These are phyloP conservation scores for Aspergillus quadrilineatus DNA, from an alignment of 2,329 filamentous ascomycete species.

Conservation along the genomic window DNA sequence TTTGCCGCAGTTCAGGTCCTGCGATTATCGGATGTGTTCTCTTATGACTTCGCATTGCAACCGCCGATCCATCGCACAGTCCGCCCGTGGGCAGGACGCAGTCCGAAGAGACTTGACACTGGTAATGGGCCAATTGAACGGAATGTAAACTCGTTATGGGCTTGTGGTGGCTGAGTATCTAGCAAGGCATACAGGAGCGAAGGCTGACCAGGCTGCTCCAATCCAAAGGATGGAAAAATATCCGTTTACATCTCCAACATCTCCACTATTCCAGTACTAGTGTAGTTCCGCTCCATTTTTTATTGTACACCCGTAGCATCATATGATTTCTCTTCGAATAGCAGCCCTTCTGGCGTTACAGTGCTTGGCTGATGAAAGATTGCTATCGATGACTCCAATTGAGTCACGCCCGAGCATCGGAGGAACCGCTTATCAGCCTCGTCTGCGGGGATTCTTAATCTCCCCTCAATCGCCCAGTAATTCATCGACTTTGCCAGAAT, in stretches of 20 bases:
- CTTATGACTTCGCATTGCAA: background rate
- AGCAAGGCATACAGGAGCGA: background rate
- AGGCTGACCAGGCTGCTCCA: background rate
- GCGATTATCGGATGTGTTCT: background rate
- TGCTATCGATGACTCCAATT: conserved; percentile 3
- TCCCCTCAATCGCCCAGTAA: background rate
- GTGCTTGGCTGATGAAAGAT: background rate
- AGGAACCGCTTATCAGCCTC: background rate
- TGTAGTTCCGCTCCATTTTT: background rate
- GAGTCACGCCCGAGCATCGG: conserved; percentile 1
- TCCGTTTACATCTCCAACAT: background rate
- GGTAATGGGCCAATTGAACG: background rate
- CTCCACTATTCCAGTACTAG: background rate
- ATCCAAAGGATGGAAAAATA: background rate
- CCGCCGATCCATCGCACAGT: background rate
- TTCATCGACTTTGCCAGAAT: background rate
- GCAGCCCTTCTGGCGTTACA: no score
- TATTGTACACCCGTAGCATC: background rate
- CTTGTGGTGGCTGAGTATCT: conserved; percentile 2
- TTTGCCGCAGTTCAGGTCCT: conserved; percentile 4
- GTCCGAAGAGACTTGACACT: background rate
- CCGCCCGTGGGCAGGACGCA: background rate
- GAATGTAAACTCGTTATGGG: background rate
- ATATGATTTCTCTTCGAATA: background rate
- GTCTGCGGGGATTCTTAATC: conserved; percentile 1